Evolutionary conservation across 768 basidiomycete species (phyloP).

Genomic region (Panellus pusillus): DNA sequence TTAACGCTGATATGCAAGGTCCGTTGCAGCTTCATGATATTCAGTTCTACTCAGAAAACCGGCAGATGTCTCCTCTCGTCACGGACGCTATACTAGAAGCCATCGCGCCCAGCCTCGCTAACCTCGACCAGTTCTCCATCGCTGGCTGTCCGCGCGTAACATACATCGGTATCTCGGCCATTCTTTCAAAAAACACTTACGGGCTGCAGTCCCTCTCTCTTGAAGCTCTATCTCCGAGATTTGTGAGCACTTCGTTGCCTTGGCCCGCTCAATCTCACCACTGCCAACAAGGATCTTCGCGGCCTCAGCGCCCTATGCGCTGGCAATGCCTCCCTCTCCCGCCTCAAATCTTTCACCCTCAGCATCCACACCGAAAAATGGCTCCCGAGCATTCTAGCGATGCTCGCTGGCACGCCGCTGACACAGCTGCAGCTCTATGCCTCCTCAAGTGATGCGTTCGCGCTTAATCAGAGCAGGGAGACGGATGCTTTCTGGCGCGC

Average conservation of each 20-base stretch:
- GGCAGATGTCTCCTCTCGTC: constrained; percentile 56
- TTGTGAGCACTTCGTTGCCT: constrained; percentile 41
- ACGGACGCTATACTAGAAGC: constrained; percentile 55
- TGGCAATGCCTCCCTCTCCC: constrained; percentile 35
- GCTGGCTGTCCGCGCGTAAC: constrained; percentile 73
- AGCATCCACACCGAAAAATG: constrained; percentile 48
- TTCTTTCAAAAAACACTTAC: constrained; percentile 43
- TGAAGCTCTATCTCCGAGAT: constrained; percentile 60
- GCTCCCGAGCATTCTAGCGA: constrained; percentile 39
- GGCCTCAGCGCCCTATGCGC: constrained; percentile 42
- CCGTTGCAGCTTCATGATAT: constrained; percentile 13
- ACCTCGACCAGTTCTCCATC: constrained; percentile 58
- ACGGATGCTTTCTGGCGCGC: constrained; percentile 50
- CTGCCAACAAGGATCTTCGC: constrained; percentile 49
- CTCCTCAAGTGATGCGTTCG: not conserved
- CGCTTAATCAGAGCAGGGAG: constrained; percentile 21
- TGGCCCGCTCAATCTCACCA: not conserved
- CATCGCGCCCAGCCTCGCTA: constrained; percentile 48
- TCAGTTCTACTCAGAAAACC: not conserved
- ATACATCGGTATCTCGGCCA: constrained; percentile 52
- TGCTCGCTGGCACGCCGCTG: constrained; percentile 49
- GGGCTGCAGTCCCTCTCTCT: constrained; percentile 58
- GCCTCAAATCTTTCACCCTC: constrained; percentile 58
- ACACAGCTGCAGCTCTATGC: constrained; percentile 65
- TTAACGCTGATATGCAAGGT: constrained; percentile 76